Conservation (phyloP, 768 basidiomycete genomes). For the Floccularia luteovirens region DNA sequence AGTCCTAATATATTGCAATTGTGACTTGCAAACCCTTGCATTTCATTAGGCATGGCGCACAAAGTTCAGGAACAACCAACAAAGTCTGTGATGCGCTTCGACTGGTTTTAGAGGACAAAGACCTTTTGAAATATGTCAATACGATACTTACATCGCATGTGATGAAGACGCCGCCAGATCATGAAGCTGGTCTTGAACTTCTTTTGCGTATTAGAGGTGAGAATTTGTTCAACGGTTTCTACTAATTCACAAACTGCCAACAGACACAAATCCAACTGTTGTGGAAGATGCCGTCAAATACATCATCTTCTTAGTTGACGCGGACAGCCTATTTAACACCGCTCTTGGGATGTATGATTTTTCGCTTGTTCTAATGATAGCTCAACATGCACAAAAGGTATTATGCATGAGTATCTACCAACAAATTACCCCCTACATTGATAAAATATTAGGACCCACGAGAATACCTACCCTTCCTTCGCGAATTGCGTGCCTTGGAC, state of each 20-base stretch:
- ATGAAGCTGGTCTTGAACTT: constrained; percentile 75
- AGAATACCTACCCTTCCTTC: constrained; percentile 95
- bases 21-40: constrained; percentile 2
- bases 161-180: constrained; percentile 85
- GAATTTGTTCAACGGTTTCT: constrained; percentile 8
- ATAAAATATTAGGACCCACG: constrained; percentile 70
- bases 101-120: constrained; percentile 58
- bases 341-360: constrained; percentile 99
- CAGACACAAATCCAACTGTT: constrained; percentile 55
- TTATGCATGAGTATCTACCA: constrained; percentile 4
- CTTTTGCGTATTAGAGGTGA: constrained; percentile 75
- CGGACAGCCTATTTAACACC: constrained; percentile 84
- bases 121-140: constrained; percentile 79
- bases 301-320: constrained; percentile 95
- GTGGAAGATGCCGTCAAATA: constrained; percentile 98
- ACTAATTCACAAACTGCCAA: constrained; percentile 11
- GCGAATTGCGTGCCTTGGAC: constrained; percentile 77
- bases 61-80: constrained; percentile 50
- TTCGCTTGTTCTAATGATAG: constrained; percentile 89
- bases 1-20: neutral
- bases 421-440: neutral
- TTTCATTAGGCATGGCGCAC: constrained; percentile 46
- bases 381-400: constrained; percentile 96
- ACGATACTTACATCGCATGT: constrained; percentile 90
- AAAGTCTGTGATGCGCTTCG: constrained; percentile 75